Percentiles rank a stretch among this genome's conserved stretches.
phyloP scores from a whole-genome alignment of 2,329 filamentous ascomycete genomes.

The Pyricularia sp. region DNA sequence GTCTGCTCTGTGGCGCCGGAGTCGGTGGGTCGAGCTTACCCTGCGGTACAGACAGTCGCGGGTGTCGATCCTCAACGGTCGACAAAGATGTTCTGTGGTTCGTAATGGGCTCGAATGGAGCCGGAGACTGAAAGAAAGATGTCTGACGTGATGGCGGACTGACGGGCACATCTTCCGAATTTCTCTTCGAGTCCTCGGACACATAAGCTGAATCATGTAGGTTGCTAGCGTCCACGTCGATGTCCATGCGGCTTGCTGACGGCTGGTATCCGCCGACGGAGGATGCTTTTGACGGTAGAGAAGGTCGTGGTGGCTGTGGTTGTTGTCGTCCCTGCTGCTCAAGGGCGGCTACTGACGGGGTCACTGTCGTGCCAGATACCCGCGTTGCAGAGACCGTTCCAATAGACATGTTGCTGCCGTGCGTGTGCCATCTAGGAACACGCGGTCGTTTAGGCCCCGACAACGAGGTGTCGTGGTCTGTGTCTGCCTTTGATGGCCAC shows the following conservation, averaged over 20 bases:
- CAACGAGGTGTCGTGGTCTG: slow-evolving; percentile 7
- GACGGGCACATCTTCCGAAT: slow-evolving; percentile 34
- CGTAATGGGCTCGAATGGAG: slow-evolving; percentile 27
- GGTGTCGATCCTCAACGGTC: slow-evolving; percentile 40
- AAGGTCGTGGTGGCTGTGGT: not conserved
- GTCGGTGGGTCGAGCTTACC: slow-evolving; percentile 32
- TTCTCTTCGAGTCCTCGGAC: slow-evolving; percentile 44
- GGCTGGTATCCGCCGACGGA: not conserved
- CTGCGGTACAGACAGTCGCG: slow-evolving; percentile 43
- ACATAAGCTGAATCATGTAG: slow-evolving; percentile 44
- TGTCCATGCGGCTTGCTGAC: slow-evolving; percentile 25
- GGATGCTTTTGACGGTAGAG: not conserved
- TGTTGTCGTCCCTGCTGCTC: not conserved
- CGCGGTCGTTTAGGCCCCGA: slow-evolving; percentile 28
- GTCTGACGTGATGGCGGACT: slow-evolving; percentile 29
- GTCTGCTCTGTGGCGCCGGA: slow-evolving; percentile 15
- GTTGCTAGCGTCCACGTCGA: slow-evolving; percentile 34
- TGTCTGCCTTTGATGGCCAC: slow-evolving; percentile 10
- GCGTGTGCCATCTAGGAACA: slow-evolving; percentile 37
- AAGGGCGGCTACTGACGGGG: not conserved
- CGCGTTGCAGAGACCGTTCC: slow-evolving; percentile 19
- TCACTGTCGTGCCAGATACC: slow-evolving; percentile 7
- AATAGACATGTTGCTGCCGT: slow-evolving; percentile 31
- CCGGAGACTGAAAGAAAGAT: slow-evolving; percentile 37
- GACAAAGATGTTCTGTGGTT: slow-evolving; percentile 24